Evolutionary conservation across 306 rosid species (phyloP).

Genomic region (Gleditsia sinensis): DNA sequence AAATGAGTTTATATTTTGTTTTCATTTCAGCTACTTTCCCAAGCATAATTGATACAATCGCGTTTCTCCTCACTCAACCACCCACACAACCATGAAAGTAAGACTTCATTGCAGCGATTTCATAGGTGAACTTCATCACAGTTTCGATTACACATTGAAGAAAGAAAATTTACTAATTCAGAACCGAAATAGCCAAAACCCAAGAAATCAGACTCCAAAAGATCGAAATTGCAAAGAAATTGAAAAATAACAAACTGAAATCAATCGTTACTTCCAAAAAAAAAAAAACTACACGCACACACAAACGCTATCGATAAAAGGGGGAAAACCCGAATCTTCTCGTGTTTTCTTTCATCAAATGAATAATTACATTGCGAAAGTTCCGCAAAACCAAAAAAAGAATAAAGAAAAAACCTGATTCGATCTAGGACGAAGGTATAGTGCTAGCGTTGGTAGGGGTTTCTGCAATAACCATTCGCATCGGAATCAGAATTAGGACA

Average conservation of each 20-base stretch:
- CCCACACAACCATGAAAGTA: neutral
- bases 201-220: conserved; percentile 14
- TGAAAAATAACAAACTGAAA: conserved; percentile 24
- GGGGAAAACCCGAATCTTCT: neutral
- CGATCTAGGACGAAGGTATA: conserved; percentile 54
- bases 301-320: neutral
- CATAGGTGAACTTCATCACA: neutral
- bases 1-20: neutral
- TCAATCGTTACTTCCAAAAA: conserved; percentile 10
- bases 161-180: neutral
- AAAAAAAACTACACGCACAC: too few relatives aligned
- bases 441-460: conserved; percentile 47
- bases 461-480: conserved; percentile 51
- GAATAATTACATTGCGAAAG: neutral
- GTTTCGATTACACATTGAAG: neutral
- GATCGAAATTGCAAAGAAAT: conserved; percentile 4
- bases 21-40: conserved; percentile 4
- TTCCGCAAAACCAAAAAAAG: neutral
- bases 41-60: conserved; percentile 22
- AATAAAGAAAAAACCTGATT: conserved; percentile 59
- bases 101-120: neutral
- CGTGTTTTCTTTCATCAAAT: neutral
- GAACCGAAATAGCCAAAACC: conserved; percentile 21
- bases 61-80: neutral
- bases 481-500: conserved; percentile 36